phyloP scores from a whole-genome alignment of 169 alveolate genomes.

The Besnoitia besnoiti region DNA sequence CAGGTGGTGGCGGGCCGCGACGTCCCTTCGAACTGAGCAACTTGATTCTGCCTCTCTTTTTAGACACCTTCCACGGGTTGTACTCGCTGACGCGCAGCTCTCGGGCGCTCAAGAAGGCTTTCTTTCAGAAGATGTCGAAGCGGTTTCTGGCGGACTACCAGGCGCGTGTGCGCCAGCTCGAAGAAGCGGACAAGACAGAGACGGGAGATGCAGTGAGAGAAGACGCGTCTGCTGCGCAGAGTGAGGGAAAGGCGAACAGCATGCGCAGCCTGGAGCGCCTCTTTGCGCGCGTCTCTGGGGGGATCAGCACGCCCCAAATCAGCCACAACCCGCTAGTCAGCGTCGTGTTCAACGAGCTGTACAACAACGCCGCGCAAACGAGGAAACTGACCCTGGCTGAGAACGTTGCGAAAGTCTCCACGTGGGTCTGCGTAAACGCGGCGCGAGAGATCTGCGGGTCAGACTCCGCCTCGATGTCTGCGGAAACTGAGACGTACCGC shows the following conservation, averaged over 20 bases:
- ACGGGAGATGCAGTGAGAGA: background rate
- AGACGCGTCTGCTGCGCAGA: background rate
- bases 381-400: background rate
- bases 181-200: background rate
- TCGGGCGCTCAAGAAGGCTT: background rate
- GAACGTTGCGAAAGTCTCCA: background rate
- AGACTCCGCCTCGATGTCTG: background rate
- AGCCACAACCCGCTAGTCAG: background rate
- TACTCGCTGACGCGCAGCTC: conserved; percentile 3
- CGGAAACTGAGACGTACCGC: background rate
- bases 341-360: background rate
- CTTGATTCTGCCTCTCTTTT: background rate
- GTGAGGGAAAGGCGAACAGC: no score
- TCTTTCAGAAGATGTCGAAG: background rate
- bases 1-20: background rate
- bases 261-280: background rate
- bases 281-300: background rate
- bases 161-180: background rate
- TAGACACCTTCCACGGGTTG: background rate
- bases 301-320: background rate
- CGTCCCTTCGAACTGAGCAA: background rate
- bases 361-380: background rate
- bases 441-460: background rate
- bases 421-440: background rate
- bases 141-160: background rate